A percentile compares a stretch with the other conserved stretches of the same genome.
phyloP scores from a whole-genome alignment of 2,329 filamentous ascomycete species.

The Colletotrichum sidae region DNA sequence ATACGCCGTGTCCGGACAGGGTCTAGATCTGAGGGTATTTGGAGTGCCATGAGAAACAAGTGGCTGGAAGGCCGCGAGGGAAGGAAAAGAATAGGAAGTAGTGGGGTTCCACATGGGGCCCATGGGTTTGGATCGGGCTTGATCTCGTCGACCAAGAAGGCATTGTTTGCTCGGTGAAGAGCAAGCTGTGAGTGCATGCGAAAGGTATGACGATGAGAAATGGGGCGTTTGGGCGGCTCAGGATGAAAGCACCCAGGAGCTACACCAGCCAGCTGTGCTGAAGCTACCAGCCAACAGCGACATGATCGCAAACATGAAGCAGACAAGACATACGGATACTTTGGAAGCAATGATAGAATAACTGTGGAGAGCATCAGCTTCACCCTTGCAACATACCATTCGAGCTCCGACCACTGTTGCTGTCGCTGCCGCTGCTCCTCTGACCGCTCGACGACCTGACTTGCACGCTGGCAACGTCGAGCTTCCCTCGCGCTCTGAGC shows the following conservation, averaged over 20 bases:
- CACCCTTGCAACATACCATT: constrained; percentile 24
- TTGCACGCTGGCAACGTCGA: constrained; percentile 8
- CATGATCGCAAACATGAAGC: not conserved
- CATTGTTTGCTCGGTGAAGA: constrained; percentile 31
- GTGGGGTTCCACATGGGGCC: constrained; percentile 31
- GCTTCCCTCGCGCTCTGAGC: constrained; percentile 20
- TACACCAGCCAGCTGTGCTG: not conserved
- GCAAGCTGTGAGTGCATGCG: not conserved
- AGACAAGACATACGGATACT: constrained; percentile 10
- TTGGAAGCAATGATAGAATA: constrained; percentile 8
- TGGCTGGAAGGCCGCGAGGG: not conserved
- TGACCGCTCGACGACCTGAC: constrained; percentile 31
- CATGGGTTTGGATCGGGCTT: constrained; percentile 7
- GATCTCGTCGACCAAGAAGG: constrained; percentile 15
- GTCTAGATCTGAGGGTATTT: constrained; percentile 23
- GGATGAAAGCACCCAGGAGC: no score
- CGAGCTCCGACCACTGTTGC: not conserved
- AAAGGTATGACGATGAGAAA: not conserved
- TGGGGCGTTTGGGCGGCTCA: not conserved
- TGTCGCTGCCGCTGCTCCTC: not conserved
- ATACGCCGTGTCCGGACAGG: not conserved
- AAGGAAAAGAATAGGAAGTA: not conserved
- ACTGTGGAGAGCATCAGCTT: constrained; percentile 21
- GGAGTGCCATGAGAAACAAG: not conserved
- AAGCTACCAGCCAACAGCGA: constrained; percentile 9